These are phyloP conservation scores for Besnoitia besnoiti DNA, from an alignment of 169 alveolate species.

Conservation along the genomic window DNA sequence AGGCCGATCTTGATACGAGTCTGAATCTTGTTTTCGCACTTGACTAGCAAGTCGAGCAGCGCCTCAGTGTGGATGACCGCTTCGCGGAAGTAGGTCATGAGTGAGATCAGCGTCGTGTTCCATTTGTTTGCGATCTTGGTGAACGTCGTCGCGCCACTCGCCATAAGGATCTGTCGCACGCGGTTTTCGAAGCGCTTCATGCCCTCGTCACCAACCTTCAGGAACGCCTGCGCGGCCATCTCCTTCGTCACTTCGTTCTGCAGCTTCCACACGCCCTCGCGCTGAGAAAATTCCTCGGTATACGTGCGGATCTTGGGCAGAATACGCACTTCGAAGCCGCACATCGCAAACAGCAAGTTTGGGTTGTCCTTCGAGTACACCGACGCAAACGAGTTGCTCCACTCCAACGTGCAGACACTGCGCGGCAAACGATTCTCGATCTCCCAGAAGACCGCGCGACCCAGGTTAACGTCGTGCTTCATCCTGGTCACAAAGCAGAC, in stretches of 20 bases:
- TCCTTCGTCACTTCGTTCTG: slow-evolving; percentile 97
- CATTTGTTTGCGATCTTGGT: slow-evolving; percentile 99
- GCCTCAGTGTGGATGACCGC: slow-evolving; percentile 99
- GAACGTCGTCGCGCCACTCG: slow-evolving; percentile 99
- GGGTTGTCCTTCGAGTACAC: slow-evolving; percentile 99
- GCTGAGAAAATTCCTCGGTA: slow-evolving; percentile 65
- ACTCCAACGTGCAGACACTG: slow-evolving; percentile 96
- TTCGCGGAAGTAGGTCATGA: slow-evolving; percentile 99
- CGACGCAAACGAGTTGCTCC: slow-evolving; percentile 96
- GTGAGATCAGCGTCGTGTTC: slow-evolving; percentile 98
- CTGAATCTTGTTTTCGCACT: slow-evolving; percentile 89
- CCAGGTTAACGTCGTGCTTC: slow-evolving; percentile 97
- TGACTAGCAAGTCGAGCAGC: slow-evolving; percentile 97
- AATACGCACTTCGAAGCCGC: slow-evolving; percentile 93
- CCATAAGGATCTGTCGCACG: slow-evolving; percentile 97
- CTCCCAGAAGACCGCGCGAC: slow-evolving; percentile 99
- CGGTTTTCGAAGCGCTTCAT: slow-evolving; percentile 96
- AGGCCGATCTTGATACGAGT: slow-evolving; percentile 99
- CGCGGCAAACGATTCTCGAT: slow-evolving; percentile 99
- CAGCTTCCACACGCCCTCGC: slow-evolving; percentile 81
- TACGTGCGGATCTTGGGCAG: slow-evolving; percentile 61
- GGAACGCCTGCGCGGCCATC: slow-evolving; percentile 97
- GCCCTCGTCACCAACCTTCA: slow-evolving; percentile 98
- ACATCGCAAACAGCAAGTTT: slow-evolving; percentile 96
- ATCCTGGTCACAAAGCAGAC: too few species aligned